phyloP scores from a whole-genome alignment of 2,329 filamentous ascomycete species.

The Akanthomyces muscarius region DNA sequence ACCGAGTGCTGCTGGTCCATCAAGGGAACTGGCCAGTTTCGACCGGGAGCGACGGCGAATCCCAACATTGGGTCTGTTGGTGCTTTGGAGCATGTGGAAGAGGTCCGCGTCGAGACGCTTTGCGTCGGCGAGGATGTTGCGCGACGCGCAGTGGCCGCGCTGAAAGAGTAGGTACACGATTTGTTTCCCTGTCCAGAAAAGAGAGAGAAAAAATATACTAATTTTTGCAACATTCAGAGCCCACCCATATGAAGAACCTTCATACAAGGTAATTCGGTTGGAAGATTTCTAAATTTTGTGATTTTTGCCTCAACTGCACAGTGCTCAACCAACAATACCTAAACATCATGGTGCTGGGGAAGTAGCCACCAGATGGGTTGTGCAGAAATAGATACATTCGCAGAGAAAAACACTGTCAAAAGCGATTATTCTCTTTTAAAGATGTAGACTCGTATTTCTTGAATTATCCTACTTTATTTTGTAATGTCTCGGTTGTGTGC shows the following conservation, averaged over 20 bases:
- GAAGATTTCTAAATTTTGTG: slow-evolving; percentile 40
- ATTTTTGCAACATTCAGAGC: slow-evolving; percentile 27
- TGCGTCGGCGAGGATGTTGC: slow-evolving; percentile 56
- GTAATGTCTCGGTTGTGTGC: too few species aligned
- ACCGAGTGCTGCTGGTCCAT: slow-evolving; percentile 51
- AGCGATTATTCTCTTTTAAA: too few species aligned
- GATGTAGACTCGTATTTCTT: too few species aligned
- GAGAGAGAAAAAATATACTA: neutral
- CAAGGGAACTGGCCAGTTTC: slow-evolving; percentile 61
- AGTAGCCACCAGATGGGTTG: too few species aligned
- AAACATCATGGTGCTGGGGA: too few species aligned
- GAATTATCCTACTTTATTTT: neutral
- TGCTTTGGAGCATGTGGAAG: slow-evolving; percentile 53
- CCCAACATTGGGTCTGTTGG: slow-evolving; percentile 59
- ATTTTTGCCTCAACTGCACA: too few species aligned
- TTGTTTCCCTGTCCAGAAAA: too few species aligned
- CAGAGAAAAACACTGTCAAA: too few species aligned
- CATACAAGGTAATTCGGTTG: slow-evolving; percentile 45
- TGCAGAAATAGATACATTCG: too few species aligned
- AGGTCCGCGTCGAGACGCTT: slow-evolving; percentile 60
- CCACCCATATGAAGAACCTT: slow-evolving; percentile 51
- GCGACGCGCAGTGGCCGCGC: slow-evolving; percentile 54
- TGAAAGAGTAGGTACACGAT: slow-evolving; percentile 54
- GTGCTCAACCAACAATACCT: too few species aligned
- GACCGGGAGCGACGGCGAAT: slow-evolving; percentile 56